Conservation (phyloP, 441 rosid species). For the Aleurites moluccanus region DNA sequence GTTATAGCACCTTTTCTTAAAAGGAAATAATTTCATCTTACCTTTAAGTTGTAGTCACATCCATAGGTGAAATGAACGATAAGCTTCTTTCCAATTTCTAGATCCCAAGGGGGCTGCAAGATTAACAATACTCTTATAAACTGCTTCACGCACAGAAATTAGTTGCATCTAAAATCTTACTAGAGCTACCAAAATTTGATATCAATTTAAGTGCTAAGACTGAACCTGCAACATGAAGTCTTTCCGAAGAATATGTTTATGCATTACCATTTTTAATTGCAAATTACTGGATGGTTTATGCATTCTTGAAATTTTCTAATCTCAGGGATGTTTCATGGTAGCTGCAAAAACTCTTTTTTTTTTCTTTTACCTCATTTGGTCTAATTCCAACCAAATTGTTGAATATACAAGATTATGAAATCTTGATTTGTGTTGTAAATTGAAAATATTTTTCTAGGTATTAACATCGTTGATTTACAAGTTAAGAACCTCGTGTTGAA, state of each 20-base stretch:
- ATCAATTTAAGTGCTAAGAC: conserved; percentile 8
- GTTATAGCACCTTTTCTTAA: background rate
- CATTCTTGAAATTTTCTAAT: too few species aligned
- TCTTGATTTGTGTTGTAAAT: too few species aligned
- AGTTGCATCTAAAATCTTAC: background rate
- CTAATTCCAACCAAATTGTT: too few species aligned
- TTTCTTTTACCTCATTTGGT: too few species aligned
- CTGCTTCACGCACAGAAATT: background rate
- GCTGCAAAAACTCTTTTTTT: too few species aligned
- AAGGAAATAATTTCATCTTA: conserved; percentile 15
- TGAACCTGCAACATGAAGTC: conserved; percentile 72
- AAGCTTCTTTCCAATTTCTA: conserved; percentile 41
- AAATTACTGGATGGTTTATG: background rate
- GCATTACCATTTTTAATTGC: too few species aligned
- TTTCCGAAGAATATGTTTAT: conserved; percentile 54
- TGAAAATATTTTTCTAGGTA: too few species aligned
- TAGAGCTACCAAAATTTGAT: background rate
- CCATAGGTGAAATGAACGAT: conserved; percentile 75
- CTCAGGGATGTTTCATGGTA: too few species aligned
- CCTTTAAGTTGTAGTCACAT: conserved; percentile 59
- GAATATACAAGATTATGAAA: too few species aligned
- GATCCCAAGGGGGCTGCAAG: conserved; percentile 69
- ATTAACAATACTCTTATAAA: background rate
- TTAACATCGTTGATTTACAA: too few species aligned
- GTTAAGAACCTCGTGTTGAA: too few species aligned